phyloP scores from a whole-genome alignment of 352 stramenopile genomes.

The Pythium guiyangense region DNA sequence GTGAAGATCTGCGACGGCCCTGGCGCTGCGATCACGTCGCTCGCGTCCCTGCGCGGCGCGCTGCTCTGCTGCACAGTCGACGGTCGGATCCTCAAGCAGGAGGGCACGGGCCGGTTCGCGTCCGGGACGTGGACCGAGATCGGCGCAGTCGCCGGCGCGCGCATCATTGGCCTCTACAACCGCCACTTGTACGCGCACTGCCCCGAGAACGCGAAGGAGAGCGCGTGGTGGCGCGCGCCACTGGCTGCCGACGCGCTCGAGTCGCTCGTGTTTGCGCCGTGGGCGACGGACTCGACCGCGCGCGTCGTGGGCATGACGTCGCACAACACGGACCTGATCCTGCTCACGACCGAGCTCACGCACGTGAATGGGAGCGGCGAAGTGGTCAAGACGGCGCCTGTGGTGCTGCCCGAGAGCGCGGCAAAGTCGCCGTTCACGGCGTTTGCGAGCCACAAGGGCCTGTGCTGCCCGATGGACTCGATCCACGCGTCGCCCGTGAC shows the following conservation, averaged over 20 bases:
- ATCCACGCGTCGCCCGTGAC: constrained; percentile 82
- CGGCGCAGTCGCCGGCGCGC: constrained; percentile 31
- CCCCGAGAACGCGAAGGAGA: background rate
- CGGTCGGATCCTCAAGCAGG: constrained; percentile 64
- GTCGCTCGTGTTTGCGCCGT: constrained; percentile 39
- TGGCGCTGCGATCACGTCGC: constrained; percentile 34
- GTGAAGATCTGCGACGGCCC: constrained; percentile 47
- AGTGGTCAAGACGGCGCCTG: constrained; percentile 28
- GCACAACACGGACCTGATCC: constrained; percentile 70
- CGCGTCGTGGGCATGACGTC: constrained; percentile 56
- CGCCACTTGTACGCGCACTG: constrained; percentile 57
- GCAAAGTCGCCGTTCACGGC: constrained; percentile 25
- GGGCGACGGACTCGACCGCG: constrained; percentile 15
- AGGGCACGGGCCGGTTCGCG: constrained; percentile 56
- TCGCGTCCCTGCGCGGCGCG: constrained; percentile 59
- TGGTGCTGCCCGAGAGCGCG: constrained; percentile 17
- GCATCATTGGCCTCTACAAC: constrained; percentile 67
- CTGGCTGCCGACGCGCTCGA: constrained; percentile 47
- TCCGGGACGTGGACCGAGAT: constrained; percentile 58
- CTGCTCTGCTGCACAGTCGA: constrained; percentile 58
- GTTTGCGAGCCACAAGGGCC: constrained; percentile 77
- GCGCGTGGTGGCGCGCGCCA: constrained; percentile 47
- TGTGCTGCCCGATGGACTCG: constrained; percentile 84
- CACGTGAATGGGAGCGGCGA: constrained; percentile 34
- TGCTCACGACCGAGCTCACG: constrained; percentile 43